Evolutionary conservation across 2,329 filamentous ascomycete genomes (phyloP).

Genomic region (Metarhizium brunneum): DNA sequence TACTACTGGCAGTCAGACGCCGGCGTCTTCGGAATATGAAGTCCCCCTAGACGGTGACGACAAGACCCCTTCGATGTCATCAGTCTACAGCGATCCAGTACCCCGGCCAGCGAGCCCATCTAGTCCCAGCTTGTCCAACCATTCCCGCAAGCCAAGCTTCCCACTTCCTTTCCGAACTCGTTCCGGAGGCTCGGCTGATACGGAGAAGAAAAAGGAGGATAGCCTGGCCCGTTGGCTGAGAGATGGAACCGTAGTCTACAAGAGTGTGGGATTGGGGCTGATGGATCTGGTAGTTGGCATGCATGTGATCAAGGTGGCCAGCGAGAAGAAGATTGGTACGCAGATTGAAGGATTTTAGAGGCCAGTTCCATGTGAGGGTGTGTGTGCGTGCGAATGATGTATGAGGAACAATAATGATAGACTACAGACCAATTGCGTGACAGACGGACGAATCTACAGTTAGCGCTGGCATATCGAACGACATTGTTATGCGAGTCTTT

Average conservation of each 20-base stretch:
- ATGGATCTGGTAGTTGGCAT: slow-evolving; percentile 58
- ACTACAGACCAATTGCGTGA: too few species aligned
- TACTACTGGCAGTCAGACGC: slow-evolving; percentile 18
- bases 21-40: slow-evolving; percentile 8
- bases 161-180: slow-evolving; percentile 20
- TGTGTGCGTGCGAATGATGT: too few species aligned
- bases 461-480: background rate
- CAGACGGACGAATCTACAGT: background rate
- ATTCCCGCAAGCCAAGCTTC: slow-evolving; percentile 23
- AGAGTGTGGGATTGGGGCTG: slow-evolving; percentile 56
- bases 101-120: slow-evolving; percentile 21
- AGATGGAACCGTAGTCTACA: slow-evolving; percentile 58
- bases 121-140: slow-evolving; percentile 18
- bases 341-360: slow-evolving; percentile 27
- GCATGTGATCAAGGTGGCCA: slow-evolving; percentile 47
- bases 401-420: too few species aligned
- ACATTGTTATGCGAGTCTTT: background rate
- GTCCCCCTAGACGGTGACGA: slow-evolving; percentile 22
- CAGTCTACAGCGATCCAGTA: slow-evolving; percentile 23
- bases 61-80: slow-evolving; percentile 30
- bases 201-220: slow-evolving; percentile 37
- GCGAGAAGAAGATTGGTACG: slow-evolving; percentile 44
- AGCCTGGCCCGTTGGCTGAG: slow-evolving; percentile 46
- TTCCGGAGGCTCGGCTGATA: slow-evolving; percentile 18
- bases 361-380: background rate